Conservation (phyloP, 768 basidiomycete species). For the Nidularia pulvinata region DNA sequence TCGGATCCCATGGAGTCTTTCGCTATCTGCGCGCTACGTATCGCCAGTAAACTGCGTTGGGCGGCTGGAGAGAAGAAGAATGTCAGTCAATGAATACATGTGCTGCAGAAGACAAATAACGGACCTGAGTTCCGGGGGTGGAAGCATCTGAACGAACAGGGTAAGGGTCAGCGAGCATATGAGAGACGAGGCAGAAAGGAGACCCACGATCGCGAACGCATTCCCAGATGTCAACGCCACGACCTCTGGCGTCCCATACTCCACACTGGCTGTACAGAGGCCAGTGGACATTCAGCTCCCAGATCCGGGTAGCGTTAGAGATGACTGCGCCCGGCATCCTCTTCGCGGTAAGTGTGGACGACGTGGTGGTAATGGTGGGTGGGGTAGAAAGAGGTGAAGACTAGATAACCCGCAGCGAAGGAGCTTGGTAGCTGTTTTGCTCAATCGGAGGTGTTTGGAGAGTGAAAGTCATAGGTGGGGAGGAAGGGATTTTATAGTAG, state of each 20-base stretch:
- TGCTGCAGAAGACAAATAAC: neutral
- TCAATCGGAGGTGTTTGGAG: neutral
- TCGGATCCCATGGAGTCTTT: neutral
- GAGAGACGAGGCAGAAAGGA: conserved; percentile 1
- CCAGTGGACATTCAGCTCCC: conserved; percentile 73
- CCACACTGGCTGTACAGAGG: conserved; percentile 65
- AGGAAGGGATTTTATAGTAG: neutral
- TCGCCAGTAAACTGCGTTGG: conserved; percentile 45
- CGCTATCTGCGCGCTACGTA: conserved; percentile 42
- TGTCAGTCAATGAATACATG: neutral
- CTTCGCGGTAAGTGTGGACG: neutral
- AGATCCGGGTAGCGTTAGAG: conserved; percentile 66
- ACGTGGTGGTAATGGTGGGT: neutral
- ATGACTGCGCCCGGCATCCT: conserved; percentile 48
- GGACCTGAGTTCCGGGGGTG: conserved; percentile 29
- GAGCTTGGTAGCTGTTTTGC: neutral
- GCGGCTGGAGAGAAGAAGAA: conserved; percentile 11
- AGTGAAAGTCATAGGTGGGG: neutral
- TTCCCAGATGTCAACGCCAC: conserved; percentile 77
- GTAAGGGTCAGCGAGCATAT: conserved; percentile 4
- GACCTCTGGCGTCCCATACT: conserved; percentile 66
- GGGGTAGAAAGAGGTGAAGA: too few relatives aligned
- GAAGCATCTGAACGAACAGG: conserved; percentile 49
- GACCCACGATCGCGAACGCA: conserved; percentile 68
- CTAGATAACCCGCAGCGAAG: too few relatives aligned